A percentile compares a stretch with the other conserved stretches of the same genome.
These are phyloP conservation scores for Acer saccharum DNA, from an alignment of 345 rosid species.

Conservation along the genomic window DNA sequence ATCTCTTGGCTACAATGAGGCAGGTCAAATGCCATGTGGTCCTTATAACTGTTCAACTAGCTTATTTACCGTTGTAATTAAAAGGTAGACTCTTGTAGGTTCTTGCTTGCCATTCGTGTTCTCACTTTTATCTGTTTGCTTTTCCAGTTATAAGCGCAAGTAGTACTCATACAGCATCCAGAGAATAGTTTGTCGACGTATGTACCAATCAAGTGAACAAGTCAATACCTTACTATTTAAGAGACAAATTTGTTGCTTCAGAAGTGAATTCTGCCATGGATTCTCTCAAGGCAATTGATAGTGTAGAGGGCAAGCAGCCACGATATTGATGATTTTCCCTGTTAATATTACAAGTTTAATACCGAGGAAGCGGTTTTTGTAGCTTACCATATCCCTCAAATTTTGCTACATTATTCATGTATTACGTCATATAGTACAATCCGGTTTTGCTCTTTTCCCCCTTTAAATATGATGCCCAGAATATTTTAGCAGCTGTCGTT, in stretches of 20 bases:
- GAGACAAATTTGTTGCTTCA: neutral
- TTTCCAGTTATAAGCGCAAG: conserved; percentile 47
- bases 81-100: neutral
- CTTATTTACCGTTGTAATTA: neutral
- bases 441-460: neutral
- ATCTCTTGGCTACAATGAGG: neutral
- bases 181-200: neutral
- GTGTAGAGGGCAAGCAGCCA: neutral
- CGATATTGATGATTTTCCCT: neutral
- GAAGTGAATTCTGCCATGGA: neutral
- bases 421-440: neutral
- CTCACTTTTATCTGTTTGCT: neutral
- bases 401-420: neutral
- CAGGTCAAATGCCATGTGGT: neutral
- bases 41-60: neutral
- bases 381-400: neutral
- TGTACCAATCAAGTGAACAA: neutral
- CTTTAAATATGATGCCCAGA: neutral
- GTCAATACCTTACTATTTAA: neutral
- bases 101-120: neutral
- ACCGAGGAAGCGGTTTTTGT: neutral
- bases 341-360: neutral
- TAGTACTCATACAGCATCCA: conserved; percentile 16
- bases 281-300: neutral
- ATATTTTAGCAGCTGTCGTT: neutral